Evolutionary conservation across 192 early-diverging fungal species (phyloP).

Genomic region (Entomortierella lignicola): DNA sequence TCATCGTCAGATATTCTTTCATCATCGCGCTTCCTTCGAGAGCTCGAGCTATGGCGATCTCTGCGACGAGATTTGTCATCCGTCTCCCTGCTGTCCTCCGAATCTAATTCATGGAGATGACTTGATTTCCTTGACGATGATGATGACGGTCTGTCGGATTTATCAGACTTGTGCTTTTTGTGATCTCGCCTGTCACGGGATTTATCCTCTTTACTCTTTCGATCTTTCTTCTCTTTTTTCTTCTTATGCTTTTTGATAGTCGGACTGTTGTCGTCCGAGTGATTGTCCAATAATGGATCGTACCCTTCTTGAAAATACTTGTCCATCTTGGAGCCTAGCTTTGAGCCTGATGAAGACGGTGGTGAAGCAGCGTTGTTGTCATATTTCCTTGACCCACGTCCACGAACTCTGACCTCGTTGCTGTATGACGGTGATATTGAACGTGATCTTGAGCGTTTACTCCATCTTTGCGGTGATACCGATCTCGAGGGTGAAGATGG

Average conservation of each 20-base stretch:
- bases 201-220: background rate
- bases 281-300: conserved; percentile 58
- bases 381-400: conserved; percentile 14
- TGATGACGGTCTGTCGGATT: background rate
- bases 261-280: conserved; percentile 29
- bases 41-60: conserved; percentile 1
- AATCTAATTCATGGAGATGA: conserved; percentile 4
- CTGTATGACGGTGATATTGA: conserved; percentile 4
- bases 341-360: conserved; percentile 31
- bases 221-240: conserved; percentile 23
- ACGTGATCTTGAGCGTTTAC: background rate
- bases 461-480: background rate
- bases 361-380: background rate
- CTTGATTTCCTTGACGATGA: background rate
- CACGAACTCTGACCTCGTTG: conserved; percentile 14
- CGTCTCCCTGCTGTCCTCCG: background rate
- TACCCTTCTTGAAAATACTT: conserved; percentile 66
- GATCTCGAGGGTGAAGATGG: conserved; percentile 6
- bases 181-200: background rate
- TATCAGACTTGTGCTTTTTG: conserved; percentile 8
- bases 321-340: conserved; percentile 63
- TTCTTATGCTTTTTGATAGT: conserved; percentile 37
- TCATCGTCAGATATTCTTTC: background rate
- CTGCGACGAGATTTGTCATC: background rate
- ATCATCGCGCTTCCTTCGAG: background rate